Percentiles rank a stretch among this genome's conserved stretches.
phyloP scores from a whole-genome alignment of 2,329 filamentous ascomycete genomes.

The Clathrospora elynae region DNA sequence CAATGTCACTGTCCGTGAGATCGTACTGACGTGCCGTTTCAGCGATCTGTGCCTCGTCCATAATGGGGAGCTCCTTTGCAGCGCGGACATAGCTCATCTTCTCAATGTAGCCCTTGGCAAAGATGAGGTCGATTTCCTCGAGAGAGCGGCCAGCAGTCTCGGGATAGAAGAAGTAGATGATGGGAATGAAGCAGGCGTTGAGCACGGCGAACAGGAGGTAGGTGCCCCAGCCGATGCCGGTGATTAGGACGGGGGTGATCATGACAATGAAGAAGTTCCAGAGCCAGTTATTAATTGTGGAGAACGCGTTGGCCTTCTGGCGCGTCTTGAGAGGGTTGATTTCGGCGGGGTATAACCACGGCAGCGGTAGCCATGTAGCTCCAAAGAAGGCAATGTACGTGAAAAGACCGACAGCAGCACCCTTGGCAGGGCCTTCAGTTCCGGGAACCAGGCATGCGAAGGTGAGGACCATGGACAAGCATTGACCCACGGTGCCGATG shows the following conservation, averaged over 20 bases:
- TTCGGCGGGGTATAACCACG: conserved; percentile 62
- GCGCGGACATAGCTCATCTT: conserved; percentile 47
- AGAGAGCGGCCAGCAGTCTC: conserved; percentile 58
- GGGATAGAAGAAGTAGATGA: conserved; percentile 62
- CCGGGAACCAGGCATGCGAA: conserved; percentile 51
- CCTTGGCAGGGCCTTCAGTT: conserved; percentile 49
- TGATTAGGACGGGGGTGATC: conserved; percentile 51
- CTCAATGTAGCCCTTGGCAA: conserved; percentile 48
- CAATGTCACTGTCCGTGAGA: conserved; percentile 39
- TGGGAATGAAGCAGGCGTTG: conserved; percentile 58
- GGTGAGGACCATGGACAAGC: conserved; percentile 52
- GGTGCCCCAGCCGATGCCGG: conserved; percentile 47
- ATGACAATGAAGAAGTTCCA: conserved; percentile 56
- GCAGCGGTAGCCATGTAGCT: conserved; percentile 67
- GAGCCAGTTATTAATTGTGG: conserved; percentile 61
- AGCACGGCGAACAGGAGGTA: conserved; percentile 59
- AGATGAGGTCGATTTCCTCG: conserved; percentile 60
- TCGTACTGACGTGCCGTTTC: conserved; percentile 43
- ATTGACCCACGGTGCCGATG: conserved; percentile 57
- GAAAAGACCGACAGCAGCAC: conserved; percentile 66
- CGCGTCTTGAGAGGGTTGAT: conserved; percentile 61
- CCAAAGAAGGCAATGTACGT: conserved; percentile 72
- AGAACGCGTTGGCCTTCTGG: conserved; percentile 61
- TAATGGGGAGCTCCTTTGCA: conserved; percentile 43
- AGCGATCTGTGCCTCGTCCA: conserved; percentile 44